A percentile compares a stretch with the other conserved stretches of the same genome.
Evolutionary conservation across 1,284 basidiomycete species (phyloP).

Genomic region (Spongispora temasekensis): DNA sequence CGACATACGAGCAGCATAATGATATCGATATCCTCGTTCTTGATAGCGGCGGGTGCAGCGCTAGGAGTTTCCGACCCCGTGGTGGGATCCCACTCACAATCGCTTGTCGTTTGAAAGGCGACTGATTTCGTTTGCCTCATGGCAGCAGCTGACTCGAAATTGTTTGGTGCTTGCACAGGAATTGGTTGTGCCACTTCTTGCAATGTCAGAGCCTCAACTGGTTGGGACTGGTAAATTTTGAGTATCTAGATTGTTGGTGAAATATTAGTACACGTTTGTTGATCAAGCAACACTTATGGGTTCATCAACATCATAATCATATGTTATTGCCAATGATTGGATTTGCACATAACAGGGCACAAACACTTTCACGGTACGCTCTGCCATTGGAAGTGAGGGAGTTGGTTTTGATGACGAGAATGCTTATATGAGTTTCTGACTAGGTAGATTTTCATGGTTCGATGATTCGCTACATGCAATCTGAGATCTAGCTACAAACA

Average conservation of each 20-base stretch:
- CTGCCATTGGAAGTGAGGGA: neutral
- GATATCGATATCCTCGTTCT: neutral
- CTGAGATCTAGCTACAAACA: neutral
- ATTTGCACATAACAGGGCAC: neutral
- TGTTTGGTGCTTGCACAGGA: neutral
- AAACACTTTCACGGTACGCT: neutral
- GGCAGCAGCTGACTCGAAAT: neutral
- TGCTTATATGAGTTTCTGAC: neutral
- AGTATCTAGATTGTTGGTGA: neutral
- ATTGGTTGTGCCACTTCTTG: too few species aligned
- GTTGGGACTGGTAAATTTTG: neutral
- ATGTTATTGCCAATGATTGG: neutral
- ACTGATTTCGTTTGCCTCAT: neutral
- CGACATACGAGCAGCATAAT: neutral
- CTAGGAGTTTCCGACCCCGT: neutral
- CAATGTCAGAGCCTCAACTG: too few species aligned
- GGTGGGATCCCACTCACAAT: neutral
- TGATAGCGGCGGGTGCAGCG: neutral
- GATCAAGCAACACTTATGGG: neutral
- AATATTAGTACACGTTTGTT: neutral
- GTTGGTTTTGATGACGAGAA: neutral
- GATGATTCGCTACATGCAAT: neutral
- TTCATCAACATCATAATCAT: neutral
- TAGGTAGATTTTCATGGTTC: neutral
- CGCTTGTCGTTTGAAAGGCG: too few species aligned